phyloP scores from a whole-genome alignment of 139 green algal species.

The Chlamydomonas schloesseri region DNA sequence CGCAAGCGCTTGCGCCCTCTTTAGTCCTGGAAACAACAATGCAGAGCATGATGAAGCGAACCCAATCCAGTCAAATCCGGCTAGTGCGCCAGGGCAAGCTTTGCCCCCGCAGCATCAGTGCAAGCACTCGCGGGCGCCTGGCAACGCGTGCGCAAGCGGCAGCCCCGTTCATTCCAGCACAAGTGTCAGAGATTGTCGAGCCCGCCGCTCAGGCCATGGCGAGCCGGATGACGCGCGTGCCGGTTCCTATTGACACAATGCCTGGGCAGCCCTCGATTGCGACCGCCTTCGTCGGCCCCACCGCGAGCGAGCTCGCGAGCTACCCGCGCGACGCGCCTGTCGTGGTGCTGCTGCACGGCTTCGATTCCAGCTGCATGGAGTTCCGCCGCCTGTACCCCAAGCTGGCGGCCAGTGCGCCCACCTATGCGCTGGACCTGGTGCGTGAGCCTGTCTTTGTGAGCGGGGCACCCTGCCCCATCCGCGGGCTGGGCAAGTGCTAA shows the following conservation, averaged over 20 bases:
- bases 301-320: constrained; percentile 3
- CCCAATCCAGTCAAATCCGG: too few species aligned
- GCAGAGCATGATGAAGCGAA: too few species aligned
- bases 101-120: too few species aligned
- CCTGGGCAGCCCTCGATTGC: neutral
- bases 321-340: constrained; percentile 53
- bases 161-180: constrained; percentile 34
- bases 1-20: too few species aligned
- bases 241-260: constrained; percentile 37
- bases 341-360: constrained; percentile 91
- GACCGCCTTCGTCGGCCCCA: constrained; percentile 62
- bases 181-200: constrained; percentile 49
- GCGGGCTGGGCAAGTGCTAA: too few species aligned
- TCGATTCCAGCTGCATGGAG: constrained; percentile 90
- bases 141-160: neutral
- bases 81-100: too few species aligned
- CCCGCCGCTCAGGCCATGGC: constrained; percentile 47
- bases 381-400: constrained; percentile 86
- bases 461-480: too few species aligned
- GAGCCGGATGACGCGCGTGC: constrained; percentile 31
- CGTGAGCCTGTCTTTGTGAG: neutral
- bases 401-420: constrained; percentile 69
- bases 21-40: too few species aligned
- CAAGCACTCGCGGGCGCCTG: too few species aligned
- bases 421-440: constrained; percentile 90